Evolutionary conservation across 2,329 filamentous ascomycete genomes (phyloP).

Genomic region (Sarocladium brachiariae): DNA sequence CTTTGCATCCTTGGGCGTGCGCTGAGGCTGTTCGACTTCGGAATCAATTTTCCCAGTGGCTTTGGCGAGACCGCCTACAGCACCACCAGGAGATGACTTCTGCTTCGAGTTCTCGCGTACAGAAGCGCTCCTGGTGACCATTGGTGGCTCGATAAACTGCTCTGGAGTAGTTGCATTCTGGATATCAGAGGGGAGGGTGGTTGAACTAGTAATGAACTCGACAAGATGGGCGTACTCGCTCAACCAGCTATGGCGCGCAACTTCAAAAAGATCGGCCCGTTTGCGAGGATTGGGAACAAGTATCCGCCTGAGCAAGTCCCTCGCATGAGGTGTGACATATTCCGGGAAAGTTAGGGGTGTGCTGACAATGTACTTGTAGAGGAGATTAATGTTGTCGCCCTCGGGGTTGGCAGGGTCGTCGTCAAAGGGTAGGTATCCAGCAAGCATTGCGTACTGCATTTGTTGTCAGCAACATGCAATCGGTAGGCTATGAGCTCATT

Average conservation of each 20-base stretch:
- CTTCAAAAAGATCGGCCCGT: conserved; percentile 92
- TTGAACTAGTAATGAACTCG: conserved; percentile 93
- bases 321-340: conserved; percentile 94
- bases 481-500: too few species aligned
- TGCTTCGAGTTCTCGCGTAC: conserved; percentile 80
- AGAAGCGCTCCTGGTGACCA: conserved; percentile 78
- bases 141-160: conserved; percentile 49
- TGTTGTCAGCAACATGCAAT: conserved; percentile 9
- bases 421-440: conserved; percentile 94
- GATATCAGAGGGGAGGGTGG: conserved; percentile 79
- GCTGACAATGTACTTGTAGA: conserved; percentile 99
- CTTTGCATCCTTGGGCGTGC: conserved; percentile 78
- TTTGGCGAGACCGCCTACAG: conserved; percentile 58
- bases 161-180: conserved; percentile 64
- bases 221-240: conserved; percentile 97
- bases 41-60: conserved; percentile 70
- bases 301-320: conserved; percentile 86
- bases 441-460: conserved; percentile 93
- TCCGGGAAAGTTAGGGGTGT: conserved; percentile 96
- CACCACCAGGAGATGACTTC: conserved; percentile 41
- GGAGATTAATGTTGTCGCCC: conserved; percentile 96
- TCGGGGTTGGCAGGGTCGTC: conserved; percentile 97
- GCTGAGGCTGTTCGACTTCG: conserved; percentile 48
- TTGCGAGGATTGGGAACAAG: conserved; percentile 92
- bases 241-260: conserved; percentile 95